Evolutionary conservation across 352 stramenopile genomes (phyloP), one percentile per base, ranked within the genome.

Genomic region (Phytopythium kandeliae): DNA sequence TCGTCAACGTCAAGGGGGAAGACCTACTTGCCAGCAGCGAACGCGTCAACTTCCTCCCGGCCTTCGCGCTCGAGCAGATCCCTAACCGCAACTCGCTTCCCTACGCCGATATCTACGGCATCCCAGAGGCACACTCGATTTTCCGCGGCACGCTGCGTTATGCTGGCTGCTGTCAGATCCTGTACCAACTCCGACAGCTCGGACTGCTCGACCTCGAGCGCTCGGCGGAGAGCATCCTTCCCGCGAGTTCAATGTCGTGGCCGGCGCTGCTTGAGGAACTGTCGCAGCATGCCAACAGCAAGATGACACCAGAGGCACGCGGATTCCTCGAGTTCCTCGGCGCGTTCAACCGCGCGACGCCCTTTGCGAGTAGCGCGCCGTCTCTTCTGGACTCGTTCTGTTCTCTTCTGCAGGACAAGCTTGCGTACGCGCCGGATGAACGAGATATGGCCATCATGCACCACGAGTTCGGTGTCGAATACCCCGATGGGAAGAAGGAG

Each of bases 361-460:
- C 69, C 15, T 51, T 91, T n/a, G 63, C 70, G 12, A 33, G 26
- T 16, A 78, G 73, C 55, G 65, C 72, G 1, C 58, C 69, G 17
- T 82, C 78, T 2, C 51, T 89, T 28, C 78, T 96, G 46, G 88
- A 96, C 46, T 85, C 83, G 17, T 93, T 97, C 58, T 95, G 82
- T 47, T 57, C 64, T 9, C 46, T 97, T 9, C 63, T 98, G 40
- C 85, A 97, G 55, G 68, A 93, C 19, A 94, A 96, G 62, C 71
- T 98, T 10, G 71, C 79, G 19, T 97, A 96, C 65, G 69, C 85
- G 50, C 80, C 85, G 11, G 74, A 76, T 41, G 95, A 98, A 67
- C 85, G 88, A n/a, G 95, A 98, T 53, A 97, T 98, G 92, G 89
- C 94, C 33, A 84, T 96, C 62, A 96, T 97, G 87, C 86, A 96